These are phyloP conservation scores for Trichoderma virens DNA, from an alignment of 495 filamentous ascomycete genomes.

Conservation along the genomic window DNA sequence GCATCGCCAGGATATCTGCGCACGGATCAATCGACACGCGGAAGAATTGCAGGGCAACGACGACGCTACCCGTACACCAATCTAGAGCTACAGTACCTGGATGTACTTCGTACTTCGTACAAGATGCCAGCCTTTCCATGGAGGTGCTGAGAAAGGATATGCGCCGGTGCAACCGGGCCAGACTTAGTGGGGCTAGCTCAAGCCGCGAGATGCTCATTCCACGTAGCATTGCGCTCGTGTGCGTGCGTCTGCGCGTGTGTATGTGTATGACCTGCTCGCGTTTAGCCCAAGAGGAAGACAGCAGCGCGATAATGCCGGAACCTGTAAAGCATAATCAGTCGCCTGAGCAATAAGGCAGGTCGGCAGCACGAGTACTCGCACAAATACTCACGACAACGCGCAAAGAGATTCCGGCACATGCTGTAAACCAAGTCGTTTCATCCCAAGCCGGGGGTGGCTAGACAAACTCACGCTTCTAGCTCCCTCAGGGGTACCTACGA, in stretches of 20 bases:
- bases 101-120: not conserved
- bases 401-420: not conserved
- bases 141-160: not conserved
- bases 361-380: not conserved
- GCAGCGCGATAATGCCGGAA: not conserved
- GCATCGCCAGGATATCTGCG: not conserved
- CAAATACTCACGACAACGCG: not conserved
- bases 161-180: slow-evolving; percentile 6
- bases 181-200: slow-evolving; percentile 1
- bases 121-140: not conserved
- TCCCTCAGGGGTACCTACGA: not conserved
- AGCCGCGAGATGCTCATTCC: slow-evolving; percentile 3
- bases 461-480: not conserved
- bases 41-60: slow-evolving; percentile 1
- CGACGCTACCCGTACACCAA: not conserved
- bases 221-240: not conserved
- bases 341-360: not conserved
- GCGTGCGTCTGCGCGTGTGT: not conserved
- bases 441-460: slow-evolving; percentile 2
- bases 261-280: not conserved
- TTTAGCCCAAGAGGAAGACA: not conserved
- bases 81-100: not conserved
- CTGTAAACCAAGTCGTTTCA: not conserved
- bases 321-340: not conserved
- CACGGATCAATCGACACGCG: not conserved